Evolutionary conservation across 768 basidiomycete species (phyloP).

Genomic region (Chiua virens): DNA sequence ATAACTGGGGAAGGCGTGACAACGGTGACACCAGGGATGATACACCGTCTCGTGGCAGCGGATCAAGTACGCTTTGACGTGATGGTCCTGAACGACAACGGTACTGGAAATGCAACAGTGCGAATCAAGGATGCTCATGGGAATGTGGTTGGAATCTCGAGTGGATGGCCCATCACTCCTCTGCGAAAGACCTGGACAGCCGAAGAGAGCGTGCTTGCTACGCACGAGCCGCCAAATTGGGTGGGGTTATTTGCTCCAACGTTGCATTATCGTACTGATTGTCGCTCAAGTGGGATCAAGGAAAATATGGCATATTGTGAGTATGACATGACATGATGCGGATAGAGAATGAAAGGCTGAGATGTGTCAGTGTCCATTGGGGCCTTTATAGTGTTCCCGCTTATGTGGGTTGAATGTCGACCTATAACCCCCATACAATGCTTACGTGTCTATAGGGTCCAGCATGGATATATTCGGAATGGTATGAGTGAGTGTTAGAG

Average conservation of each 20-base stretch:
- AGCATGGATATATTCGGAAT: conserved; percentile 47
- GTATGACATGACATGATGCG: conserved; percentile 12
- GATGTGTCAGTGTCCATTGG: conserved; percentile 45
- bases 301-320: conserved; percentile 59
- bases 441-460: conserved; percentile 34
- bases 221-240: conserved; percentile 57
- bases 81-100: conserved; percentile 37
- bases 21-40: conserved; percentile 41
- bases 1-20: conserved; percentile 38
- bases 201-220: conserved; percentile 35
- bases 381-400: conserved; percentile 49
- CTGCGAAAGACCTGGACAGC: conserved; percentile 43
- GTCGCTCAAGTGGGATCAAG: conserved; percentile 43
- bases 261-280: background rate
- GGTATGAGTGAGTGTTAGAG: conserved; percentile 48
- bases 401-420: conserved; percentile 27
- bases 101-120: conserved; percentile 29
- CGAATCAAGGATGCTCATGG: conserved; percentile 36
- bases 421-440: background rate
- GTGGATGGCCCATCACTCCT: conserved; percentile 39
- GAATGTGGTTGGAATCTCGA: conserved; percentile 34
- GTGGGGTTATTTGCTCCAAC: conserved; percentile 27
- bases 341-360: background rate
- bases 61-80: conserved; percentile 55
- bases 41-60: conserved; percentile 48